A percentile compares a stretch with the other conserved stretches of the same genome.
These are phyloP conservation scores for Cordyceps militaris DNA, from an alignment of 2,329 filamentous ascomycete species.

Conservation along the genomic window DNA sequence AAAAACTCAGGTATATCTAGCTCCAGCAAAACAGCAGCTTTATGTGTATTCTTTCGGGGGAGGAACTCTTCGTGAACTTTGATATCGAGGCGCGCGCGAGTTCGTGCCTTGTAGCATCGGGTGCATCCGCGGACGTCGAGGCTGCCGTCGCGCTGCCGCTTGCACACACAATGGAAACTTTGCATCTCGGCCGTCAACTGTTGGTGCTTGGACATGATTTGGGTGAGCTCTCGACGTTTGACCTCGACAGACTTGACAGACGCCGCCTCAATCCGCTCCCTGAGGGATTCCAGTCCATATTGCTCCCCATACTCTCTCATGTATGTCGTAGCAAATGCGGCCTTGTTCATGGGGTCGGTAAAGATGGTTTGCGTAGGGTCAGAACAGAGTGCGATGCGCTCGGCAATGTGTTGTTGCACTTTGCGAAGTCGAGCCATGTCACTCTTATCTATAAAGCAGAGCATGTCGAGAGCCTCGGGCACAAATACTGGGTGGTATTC, in stretches of 20 bases:
- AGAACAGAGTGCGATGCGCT: not conserved
- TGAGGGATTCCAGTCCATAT: not conserved
- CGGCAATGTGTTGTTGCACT: constrained; percentile 16
- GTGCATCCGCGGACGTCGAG: not conserved
- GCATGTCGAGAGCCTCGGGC: constrained; percentile 42
- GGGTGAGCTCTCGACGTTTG: not conserved
- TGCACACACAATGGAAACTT: not conserved
- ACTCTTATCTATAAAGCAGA: constrained; percentile 40
- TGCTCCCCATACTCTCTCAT: not conserved
- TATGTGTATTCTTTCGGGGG: not conserved
- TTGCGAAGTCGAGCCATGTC: constrained; percentile 44
- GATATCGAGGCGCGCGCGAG: not conserved
- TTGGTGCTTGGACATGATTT: not conserved
- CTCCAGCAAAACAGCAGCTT: not conserved
- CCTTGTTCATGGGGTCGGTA: not conserved
- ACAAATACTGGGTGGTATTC: constrained; percentile 46
- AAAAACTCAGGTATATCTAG: not conserved
- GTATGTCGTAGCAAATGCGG: not conserved
- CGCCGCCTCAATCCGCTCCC: not conserved
- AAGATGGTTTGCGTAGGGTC: not conserved
- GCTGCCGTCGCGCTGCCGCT: not conserved
- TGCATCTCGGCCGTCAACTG: not conserved
- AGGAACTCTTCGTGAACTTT: not conserved
- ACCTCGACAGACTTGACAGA: not conserved
- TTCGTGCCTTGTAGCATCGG: not conserved